These are phyloP conservation scores for Fusarium concolor DNA, from an alignment of 2,329 filamentous ascomycete species.

Conservation along the genomic window DNA sequence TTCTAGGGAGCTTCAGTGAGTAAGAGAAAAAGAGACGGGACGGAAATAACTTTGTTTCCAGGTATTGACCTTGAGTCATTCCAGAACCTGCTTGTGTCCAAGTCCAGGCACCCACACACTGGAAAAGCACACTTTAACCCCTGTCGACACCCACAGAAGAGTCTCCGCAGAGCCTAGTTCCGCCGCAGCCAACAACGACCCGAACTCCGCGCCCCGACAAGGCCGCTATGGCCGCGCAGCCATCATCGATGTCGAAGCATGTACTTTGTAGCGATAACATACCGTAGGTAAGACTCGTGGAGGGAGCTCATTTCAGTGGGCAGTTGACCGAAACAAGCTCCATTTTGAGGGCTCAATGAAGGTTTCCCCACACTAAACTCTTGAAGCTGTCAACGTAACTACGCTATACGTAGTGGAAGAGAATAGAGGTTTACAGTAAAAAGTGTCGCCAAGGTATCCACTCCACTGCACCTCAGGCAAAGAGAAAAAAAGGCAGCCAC, in stretches of 20 bases:
- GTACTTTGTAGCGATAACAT: slow-evolving; percentile 27
- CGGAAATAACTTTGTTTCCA: slow-evolving; percentile 17
- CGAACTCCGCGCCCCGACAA: slow-evolving; percentile 41
- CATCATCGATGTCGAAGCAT: slow-evolving; percentile 24
- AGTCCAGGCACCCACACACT: slow-evolving; percentile 28
- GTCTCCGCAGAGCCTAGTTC: slow-evolving; percentile 30
- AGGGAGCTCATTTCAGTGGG: slow-evolving; percentile 21
- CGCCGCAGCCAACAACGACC: slow-evolving; percentile 31
- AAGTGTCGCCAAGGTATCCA: slow-evolving; percentile 26
- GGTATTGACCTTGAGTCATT: slow-evolving; percentile 43
- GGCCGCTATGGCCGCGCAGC: slow-evolving; percentile 26
- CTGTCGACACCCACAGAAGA: slow-evolving; percentile 37
- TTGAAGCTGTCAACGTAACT: slow-evolving; percentile 24
- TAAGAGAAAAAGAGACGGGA: slow-evolving; percentile 36
- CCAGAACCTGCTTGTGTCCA: slow-evolving; percentile 37
- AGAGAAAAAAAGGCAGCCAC: slow-evolving; percentile 48
- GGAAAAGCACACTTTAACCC: slow-evolving; percentile 26
- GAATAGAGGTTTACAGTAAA: neutral
- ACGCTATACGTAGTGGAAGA: neutral
- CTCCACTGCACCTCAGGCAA: slow-evolving; percentile 44
- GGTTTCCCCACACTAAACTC: slow-evolving; percentile 36
- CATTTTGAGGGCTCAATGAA: slow-evolving; percentile 20
- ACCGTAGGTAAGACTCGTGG: slow-evolving; percentile 15
- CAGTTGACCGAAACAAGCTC: slow-evolving; percentile 12
- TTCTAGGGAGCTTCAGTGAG: slow-evolving; percentile 29